Evolutionary conservation across 805 yeast species (phyloP), one percentile per base, ranked within the genome.

Genomic region (Trichomonascus vanleenenianus): DNA sequence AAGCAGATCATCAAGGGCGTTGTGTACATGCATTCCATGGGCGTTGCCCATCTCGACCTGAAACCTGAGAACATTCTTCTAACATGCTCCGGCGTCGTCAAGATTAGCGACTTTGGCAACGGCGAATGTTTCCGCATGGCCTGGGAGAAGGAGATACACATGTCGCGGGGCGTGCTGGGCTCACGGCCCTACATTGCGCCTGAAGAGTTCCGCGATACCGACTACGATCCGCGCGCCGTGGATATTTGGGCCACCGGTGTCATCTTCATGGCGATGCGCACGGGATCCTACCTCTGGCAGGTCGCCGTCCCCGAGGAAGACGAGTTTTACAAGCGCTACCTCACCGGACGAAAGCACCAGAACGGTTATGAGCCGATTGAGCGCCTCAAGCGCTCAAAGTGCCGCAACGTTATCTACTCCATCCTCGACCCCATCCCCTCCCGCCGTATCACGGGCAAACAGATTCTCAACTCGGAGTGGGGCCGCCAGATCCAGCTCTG

Each of bases 361-460:
- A 75, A 80, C 25, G 96, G 96, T 1, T 91, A 86, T 60, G 95
- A 85, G 61, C 97, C 96, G 1, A 86, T 89, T 50, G 97, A 91
- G 64, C 62, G 68, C 44, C 68, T 91, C 56, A 85, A 87, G 60
- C 70, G 95, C 40, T 89, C 94, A 0, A 71, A 95, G 57, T 88
- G 97, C 60, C 72, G 96, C 47, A 89, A 89, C 58, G 97, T 89
- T 37, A 83, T 91, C 50, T 89, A 89, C 62, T 85, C 96, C 12
- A 82, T 91, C 43, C 70, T 91, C 56, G 97, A 91, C 60, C 97
- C 97, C 1, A 77, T 80, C 37, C 95, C 97, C 3, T 70, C 73
- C 18, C 73, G 96, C 58, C 74, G 97, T 61, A 83, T 91, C 51
- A 88, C 84, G 15, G 93, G 93, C 10, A 77, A 77, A 53, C 96